These are phyloP conservation scores for Kazachstania martiniae DNA, from an alignment of 805 yeast genomes.

Conservation along the genomic window DNA sequence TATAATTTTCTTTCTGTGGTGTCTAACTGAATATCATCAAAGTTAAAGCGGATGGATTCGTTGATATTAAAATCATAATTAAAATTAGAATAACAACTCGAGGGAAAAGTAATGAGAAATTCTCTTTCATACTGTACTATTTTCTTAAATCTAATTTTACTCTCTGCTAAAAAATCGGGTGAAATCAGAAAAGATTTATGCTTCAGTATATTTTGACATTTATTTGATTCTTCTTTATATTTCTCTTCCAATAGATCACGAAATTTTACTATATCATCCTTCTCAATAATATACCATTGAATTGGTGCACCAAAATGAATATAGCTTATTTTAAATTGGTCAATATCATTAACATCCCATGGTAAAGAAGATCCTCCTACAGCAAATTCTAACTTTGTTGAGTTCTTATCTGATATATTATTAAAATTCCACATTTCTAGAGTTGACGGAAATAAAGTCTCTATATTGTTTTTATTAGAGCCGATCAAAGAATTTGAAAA, in stretches of 20 bases:
- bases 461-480: no score
- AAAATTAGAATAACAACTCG: constrained; percentile 77
- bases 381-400: no score
- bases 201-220: constrained; percentile 62
- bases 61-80: constrained; percentile 70
- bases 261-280: constrained; percentile 43
- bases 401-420: no score
- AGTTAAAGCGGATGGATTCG: constrained; percentile 81
- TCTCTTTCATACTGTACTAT: constrained; percentile 59
- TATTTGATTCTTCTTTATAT: constrained; percentile 49
- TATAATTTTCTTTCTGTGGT: no score
- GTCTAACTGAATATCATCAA: constrained; percentile 61
- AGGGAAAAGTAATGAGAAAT: constrained; percentile 74
- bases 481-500: no score
- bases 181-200: constrained; percentile 72
- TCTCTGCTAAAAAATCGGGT: constrained; percentile 46
- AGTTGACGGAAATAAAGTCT: not conserved
- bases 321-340: constrained; percentile 68
- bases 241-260: constrained; percentile 52
- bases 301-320: constrained; percentile 85
- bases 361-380: constrained; percentile 30
- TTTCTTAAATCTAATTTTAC: constrained; percentile 50
- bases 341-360: constrained; percentile 86
- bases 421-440: not conserved
- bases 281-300: constrained; percentile 82